Percentiles rank a stretch among this genome's conserved stretches.
Evolutionary conservation across 2,329 filamentous ascomycete species (phyloP).

Genomic region (Eutypella sp.): DNA sequence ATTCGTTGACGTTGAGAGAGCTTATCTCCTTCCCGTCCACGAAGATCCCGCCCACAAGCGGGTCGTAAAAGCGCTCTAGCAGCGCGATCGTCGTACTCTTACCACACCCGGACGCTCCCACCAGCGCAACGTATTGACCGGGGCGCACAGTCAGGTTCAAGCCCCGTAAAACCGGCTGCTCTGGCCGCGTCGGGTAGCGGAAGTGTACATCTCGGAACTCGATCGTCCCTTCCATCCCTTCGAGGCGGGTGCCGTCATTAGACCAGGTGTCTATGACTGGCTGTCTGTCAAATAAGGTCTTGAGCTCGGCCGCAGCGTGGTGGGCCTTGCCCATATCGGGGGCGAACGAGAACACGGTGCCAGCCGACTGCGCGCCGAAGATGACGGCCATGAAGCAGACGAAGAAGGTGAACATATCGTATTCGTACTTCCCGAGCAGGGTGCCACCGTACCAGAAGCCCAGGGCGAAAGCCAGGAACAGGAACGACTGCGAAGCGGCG

Average conservation of each 20-base stretch:
- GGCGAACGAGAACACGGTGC: slow-evolving; percentile 82
- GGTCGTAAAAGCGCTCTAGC: slow-evolving; percentile 92
- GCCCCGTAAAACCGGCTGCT: slow-evolving; percentile 86
- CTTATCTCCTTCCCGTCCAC: slow-evolving; percentile 82
- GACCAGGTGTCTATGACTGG: slow-evolving; percentile 83
- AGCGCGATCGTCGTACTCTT: slow-evolving; percentile 92
- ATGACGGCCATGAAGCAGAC: slow-evolving; percentile 83
- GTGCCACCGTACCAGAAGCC: slow-evolving; percentile 91
- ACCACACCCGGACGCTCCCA: slow-evolving; percentile 90
- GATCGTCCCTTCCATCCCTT: slow-evolving; percentile 66
- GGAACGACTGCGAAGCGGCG: slow-evolving; percentile 75
- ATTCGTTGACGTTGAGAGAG: slow-evolving; percentile 76
- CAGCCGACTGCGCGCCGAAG: slow-evolving; percentile 88
- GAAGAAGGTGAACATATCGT: slow-evolving; percentile 83
- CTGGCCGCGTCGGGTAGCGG: slow-evolving; percentile 84
- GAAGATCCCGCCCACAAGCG: slow-evolving; percentile 71
- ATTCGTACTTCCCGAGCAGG: slow-evolving; percentile 66
- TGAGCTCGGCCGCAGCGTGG: slow-evolving; percentile 73
- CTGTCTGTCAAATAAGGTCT: slow-evolving; percentile 75
- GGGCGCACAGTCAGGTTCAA: slow-evolving; percentile 69
- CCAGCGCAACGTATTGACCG: slow-evolving; percentile 81
- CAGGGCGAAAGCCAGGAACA: slow-evolving; percentile 78
- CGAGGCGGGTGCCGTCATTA: slow-evolving; percentile 57
- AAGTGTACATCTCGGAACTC: slow-evolving; percentile 94
- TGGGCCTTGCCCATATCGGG: slow-evolving; percentile 93